Conservation (phyloP, 108 stramenopile genomes). For the Skeletonema tropicum region DNA sequence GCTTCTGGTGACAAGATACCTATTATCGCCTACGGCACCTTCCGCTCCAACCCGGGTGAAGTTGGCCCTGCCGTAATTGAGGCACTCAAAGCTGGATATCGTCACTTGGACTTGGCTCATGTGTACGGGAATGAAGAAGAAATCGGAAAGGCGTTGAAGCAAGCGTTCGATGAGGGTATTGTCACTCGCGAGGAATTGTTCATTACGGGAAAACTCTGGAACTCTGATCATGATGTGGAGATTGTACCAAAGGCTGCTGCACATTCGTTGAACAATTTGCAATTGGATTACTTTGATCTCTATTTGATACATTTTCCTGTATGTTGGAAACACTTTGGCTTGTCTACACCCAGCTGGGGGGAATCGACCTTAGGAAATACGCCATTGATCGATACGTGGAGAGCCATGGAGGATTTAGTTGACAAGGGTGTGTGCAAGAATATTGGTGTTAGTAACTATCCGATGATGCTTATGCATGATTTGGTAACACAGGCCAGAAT, state of each 20-base stretch:
- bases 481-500: conserved; percentile 48
- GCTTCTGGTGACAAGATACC: conserved; percentile 24
- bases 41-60: conserved; percentile 20
- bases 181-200: conserved; percentile 86
- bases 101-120: conserved; percentile 77
- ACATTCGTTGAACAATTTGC: conserved; percentile 61
- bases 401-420: conserved; percentile 61
- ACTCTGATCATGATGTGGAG: conserved; percentile 63
- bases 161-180: conserved; percentile 55
- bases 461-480: conserved; percentile 53
- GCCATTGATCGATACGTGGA: conserved; percentile 70
- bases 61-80: conserved; percentile 38
- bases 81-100: conserved; percentile 53
- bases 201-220: conserved; percentile 79
- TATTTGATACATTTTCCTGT: conserved; percentile 74
- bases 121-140: conserved; percentile 82
- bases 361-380: conserved; percentile 35
- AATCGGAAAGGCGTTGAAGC: conserved; percentile 72
- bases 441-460: conserved; percentile 66
- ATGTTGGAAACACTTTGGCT: conserved; percentile 21
- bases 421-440: conserved; percentile 62
- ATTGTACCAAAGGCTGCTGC: conserved; percentile 45
- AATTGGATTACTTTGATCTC: conserved; percentile 80
- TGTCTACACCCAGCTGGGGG: conserved; percentile 50
- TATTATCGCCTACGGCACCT: conserved; percentile 47